A percentile compares a stretch with the other conserved stretches of the same genome.
These are phyloP conservation scores for Pelargonium australe DNA, from an alignment of 441 rosid genomes.

Conservation along the genomic window DNA sequence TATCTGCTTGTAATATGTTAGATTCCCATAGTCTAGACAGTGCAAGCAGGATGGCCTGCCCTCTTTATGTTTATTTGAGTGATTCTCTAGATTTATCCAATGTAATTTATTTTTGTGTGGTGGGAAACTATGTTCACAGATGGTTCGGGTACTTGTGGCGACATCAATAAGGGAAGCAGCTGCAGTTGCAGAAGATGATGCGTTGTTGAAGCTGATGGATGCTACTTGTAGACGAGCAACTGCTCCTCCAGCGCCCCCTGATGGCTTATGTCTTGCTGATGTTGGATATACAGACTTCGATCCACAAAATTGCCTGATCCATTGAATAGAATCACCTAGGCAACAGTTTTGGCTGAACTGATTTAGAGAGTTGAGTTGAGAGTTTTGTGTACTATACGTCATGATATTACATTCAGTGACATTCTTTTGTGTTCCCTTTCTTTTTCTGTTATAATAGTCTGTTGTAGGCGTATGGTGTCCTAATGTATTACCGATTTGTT, in stretches of 20 bases:
- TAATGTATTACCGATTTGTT: no score
- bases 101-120: conserved; percentile 2
- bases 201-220: conserved; percentile 58
- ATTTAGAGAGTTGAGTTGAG: background rate
- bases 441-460: background rate
- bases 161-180: conserved; percentile 85
- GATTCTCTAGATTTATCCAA: background rate
- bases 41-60: background rate
- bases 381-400: background rate
- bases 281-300: conserved; percentile 74
- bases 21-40: background rate
- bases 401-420: background rate
- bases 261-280: conserved; percentile 77
- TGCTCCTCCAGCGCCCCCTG: conserved; percentile 88
- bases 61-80: background rate
- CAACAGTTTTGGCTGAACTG: background rate
- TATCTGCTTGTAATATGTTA: background rate
- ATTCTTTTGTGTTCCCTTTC: background rate
- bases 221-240: conserved; percentile 88
- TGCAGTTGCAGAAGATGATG: conserved; percentile 71
- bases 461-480: no score
- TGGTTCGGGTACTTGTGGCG: conserved; percentile 91
- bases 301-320: conserved; percentile 42
- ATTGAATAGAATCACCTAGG: conserved; percentile 16
- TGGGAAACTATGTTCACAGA: conserved; percentile 32